A percentile compares a stretch with the other conserved stretches of the same genome.
Evolutionary conservation across 2,329 filamentous ascomycete species (phyloP).

Genomic region (Zalaria obscura): DNA sequence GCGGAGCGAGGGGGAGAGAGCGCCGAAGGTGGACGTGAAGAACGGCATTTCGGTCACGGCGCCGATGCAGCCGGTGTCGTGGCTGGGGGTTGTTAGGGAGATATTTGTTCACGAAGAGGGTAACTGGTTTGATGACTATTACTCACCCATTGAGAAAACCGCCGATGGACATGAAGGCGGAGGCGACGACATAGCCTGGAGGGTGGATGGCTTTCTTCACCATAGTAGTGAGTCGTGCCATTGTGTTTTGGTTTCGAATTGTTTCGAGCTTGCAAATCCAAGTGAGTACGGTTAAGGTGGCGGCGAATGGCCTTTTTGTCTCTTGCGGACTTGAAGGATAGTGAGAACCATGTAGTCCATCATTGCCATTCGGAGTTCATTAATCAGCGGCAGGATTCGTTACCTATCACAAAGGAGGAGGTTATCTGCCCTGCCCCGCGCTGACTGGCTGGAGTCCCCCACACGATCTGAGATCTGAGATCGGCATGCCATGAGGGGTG

Average conservation of each 20-base stretch:
- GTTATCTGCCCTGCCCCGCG: no score
- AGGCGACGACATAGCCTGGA: conserved; percentile 9
- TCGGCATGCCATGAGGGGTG: no score
- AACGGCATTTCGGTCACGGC: conserved; percentile 44
- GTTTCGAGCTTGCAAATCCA: not conserved
- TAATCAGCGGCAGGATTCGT: no score
- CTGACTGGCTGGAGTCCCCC: no score
- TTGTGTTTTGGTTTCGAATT: not conserved
- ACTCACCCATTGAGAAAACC: conserved; percentile 10
- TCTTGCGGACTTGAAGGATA: no score
- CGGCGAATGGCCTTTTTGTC: no score
- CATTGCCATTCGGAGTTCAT: no score
- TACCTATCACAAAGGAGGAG: no score
- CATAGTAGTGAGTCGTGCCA: not conserved
- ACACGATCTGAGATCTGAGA: no score
- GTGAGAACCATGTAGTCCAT: no score
- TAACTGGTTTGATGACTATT: not conserved
- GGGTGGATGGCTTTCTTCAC: not conserved
- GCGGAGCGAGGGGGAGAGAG: conserved; percentile 36
- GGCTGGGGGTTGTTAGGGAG: conserved; percentile 7
- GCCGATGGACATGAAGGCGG: conserved; percentile 8
- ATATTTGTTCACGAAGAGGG: not conserved
- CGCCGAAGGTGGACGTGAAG: conserved; percentile 36
- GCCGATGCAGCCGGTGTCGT: conserved; percentile 43
- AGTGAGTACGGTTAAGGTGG: no score